These are phyloP conservation scores for Grosmannia serpens DNA, from an alignment of 2,329 filamentous ascomycete species.

Conservation along the genomic window DNA sequence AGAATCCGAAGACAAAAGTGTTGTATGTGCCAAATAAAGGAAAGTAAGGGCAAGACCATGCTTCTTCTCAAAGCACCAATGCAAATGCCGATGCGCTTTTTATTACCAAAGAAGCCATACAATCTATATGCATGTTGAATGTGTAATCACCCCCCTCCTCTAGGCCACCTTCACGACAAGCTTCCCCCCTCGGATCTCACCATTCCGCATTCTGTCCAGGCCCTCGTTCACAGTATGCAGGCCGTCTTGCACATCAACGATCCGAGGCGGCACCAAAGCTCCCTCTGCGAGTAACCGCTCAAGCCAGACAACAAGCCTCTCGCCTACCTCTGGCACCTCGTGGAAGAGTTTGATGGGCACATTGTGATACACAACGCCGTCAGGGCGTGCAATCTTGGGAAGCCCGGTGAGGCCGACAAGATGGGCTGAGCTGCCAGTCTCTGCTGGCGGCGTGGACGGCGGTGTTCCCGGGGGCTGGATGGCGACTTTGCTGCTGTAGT, in stretches of 20 bases:
- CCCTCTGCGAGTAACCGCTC: slow-evolving; percentile 49
- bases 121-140: neutral
- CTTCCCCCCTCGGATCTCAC: slow-evolving; percentile 56
- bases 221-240: slow-evolving; percentile 56
- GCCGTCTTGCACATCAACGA: slow-evolving; percentile 53
- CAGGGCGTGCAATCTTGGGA: slow-evolving; percentile 44
- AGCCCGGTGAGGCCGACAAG: slow-evolving; percentile 57
- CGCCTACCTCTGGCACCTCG: slow-evolving; percentile 51
- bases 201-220: slow-evolving; percentile 52
- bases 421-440: slow-evolving; percentile 37
- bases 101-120: neutral
- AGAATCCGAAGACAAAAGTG: too few species aligned
- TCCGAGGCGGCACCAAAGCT: slow-evolving; percentile 46
- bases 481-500: slow-evolving; percentile 1
- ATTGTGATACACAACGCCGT: slow-evolving; percentile 44
- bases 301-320: slow-evolving; percentile 52
- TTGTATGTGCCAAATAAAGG: too few species aligned
- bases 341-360: slow-evolving; percentile 72
- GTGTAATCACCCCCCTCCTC: neutral
- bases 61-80: neutral
- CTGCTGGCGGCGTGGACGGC: slow-evolving; percentile 23
- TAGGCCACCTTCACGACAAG: slow-evolving; percentile 42
- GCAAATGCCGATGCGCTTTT: neutral
- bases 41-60: too few species aligned
- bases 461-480: slow-evolving; percentile 12